phyloP scores from a whole-genome alignment of 768 basidiomycete genomes.

The Suillus ampliporus region DNA sequence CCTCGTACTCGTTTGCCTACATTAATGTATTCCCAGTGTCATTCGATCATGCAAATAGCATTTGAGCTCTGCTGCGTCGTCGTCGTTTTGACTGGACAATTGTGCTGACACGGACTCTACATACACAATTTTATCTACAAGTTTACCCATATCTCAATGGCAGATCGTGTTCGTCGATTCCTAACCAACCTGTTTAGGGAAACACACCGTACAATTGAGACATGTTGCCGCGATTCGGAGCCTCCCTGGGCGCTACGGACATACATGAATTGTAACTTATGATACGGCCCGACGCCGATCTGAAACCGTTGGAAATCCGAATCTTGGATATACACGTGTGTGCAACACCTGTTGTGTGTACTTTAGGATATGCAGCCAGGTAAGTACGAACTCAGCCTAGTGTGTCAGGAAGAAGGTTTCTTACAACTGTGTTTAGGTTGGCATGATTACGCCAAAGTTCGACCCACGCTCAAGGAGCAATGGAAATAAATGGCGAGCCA shows the following conservation, averaged over 20 bases:
- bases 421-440: background rate
- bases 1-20: slow-evolving; percentile 1
- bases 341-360: background rate
- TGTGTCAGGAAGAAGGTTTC: background rate
- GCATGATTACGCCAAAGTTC: background rate
- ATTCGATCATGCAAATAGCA: background rate
- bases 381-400: background rate
- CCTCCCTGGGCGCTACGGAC: too few relatives aligned
- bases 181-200: background rate
- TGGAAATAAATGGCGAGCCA: background rate
- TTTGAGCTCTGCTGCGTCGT: background rate
- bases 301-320: too few relatives aligned
- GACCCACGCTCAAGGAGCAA: background rate
- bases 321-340: too few relatives aligned
- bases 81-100: background rate
- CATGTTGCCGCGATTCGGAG: too few relatives aligned
- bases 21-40: background rate
- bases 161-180: background rate
- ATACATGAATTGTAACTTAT: background rate
- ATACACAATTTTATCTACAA: background rate
- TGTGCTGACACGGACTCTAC: background rate
- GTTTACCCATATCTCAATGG: background rate
- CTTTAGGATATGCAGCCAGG: background rate
- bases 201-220: too few relatives aligned
- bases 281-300: background rate